Percentiles rank a stretch among this genome's conserved stretches.
phyloP scores from a whole-genome alignment of 1,284 basidiomycete species.

The Cutaneotrichosporon sp. region DNA sequence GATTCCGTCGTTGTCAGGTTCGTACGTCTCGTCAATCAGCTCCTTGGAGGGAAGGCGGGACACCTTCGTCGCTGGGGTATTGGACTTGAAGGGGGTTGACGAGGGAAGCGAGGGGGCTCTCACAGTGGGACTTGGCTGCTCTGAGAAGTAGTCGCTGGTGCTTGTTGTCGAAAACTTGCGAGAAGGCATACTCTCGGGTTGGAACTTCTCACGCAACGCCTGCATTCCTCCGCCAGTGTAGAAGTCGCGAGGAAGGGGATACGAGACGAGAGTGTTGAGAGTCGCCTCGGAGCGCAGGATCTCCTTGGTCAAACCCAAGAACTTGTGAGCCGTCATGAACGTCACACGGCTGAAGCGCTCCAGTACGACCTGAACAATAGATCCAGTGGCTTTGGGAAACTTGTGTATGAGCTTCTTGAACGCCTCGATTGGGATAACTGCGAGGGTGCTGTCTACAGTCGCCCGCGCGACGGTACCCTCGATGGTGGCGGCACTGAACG shows the following conservation, averaged over 20 bases:
- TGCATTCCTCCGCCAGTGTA: conserved; percentile 93
- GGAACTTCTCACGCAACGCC: conserved; percentile 77
- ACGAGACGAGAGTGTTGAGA: conserved; percentile 93
- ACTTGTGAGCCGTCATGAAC: conserved; percentile 87
- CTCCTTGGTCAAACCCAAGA: conserved; percentile 91
- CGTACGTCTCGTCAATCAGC: not conserved
- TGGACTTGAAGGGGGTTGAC: conserved; percentile 31
- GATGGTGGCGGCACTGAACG: not conserved
- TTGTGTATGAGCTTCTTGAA: conserved; percentile 80
- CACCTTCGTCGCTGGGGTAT: conserved; percentile 30
- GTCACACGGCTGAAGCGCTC: conserved; percentile 96
- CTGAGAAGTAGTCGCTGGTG: conserved; percentile 52
- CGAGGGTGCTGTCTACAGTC: conserved; percentile 88
- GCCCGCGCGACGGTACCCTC: conserved; percentile 72
- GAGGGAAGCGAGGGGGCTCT: conserved; percentile 43
- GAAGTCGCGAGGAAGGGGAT: conserved; percentile 85
- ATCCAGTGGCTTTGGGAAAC: conserved; percentile 93
- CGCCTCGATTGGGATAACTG: conserved; percentile 98
- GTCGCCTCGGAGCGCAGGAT: conserved; percentile 94
- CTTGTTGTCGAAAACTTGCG: not conserved
- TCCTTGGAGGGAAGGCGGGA: conserved; percentile 12
- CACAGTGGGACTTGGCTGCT: conserved; percentile 43
- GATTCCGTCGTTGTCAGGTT: too few relatives aligned
- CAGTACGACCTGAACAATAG: conserved; percentile 71
- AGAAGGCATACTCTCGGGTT: conserved; percentile 28